Conservation (phyloP, 169 alveolate species). For the Eimeria acervulina region DNA sequence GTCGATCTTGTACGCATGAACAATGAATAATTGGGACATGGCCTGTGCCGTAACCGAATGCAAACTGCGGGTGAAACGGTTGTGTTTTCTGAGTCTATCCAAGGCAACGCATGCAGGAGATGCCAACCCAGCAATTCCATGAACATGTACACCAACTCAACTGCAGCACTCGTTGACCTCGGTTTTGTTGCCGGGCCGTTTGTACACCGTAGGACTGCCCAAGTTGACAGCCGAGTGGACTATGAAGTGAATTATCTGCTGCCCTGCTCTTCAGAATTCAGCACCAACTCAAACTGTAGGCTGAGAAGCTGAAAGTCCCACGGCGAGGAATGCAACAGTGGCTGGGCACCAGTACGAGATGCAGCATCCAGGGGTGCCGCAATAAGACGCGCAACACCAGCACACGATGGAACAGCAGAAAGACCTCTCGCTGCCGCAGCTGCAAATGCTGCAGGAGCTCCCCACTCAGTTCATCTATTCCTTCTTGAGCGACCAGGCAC, state of each 20-base stretch:
- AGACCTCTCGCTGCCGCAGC: background rate
- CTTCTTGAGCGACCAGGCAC: background rate
- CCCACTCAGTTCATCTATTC: background rate
- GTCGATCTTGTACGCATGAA: background rate
- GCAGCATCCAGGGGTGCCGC: too few relatives aligned
- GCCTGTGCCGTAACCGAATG: background rate
- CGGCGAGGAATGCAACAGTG: background rate
- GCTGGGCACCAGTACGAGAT: too few relatives aligned
- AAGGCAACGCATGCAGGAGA: background rate
- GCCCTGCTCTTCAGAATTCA: background rate
- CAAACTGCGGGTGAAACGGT: background rate
- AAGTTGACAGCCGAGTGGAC: background rate
- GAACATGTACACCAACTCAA: background rate
- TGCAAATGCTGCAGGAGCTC: background rate
- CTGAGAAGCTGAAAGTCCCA: background rate
- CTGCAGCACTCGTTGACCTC: background rate
- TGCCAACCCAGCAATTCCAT: background rate
- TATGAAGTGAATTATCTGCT: background rate
- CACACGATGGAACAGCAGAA: too few relatives aligned
- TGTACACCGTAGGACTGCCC: background rate
- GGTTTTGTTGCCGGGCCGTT: background rate
- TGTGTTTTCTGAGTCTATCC: background rate
- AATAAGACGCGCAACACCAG: too few relatives aligned
- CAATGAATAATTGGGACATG: background rate
- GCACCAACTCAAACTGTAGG: background rate